A percentile compares a stretch with the other conserved stretches of the same genome.
Conservation (phyloP, 2,329 filamentous ascomycete genomes). For the Aspergillus jensenii region DNA sequence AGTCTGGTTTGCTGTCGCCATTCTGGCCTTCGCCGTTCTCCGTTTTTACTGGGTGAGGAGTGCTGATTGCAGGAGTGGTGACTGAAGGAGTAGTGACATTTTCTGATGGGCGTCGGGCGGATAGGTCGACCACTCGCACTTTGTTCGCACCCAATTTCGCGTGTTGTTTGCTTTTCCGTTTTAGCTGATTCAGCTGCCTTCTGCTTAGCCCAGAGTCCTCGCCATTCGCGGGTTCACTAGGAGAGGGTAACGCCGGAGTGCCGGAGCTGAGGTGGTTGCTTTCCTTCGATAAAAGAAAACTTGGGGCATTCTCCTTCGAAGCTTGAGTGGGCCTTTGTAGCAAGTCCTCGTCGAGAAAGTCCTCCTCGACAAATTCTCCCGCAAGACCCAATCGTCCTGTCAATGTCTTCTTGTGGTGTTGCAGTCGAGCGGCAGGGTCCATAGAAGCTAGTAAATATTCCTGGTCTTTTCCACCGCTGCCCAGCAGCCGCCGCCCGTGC, state of each 20-base stretch:
- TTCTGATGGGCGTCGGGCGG: slow-evolving; percentile 64
- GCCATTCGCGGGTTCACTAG: slow-evolving; percentile 49
- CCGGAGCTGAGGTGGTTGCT: slow-evolving; percentile 47
- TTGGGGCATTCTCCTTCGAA: slow-evolving; percentile 53
- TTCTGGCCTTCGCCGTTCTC: slow-evolving; percentile 60
- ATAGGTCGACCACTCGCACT: slow-evolving; percentile 83
- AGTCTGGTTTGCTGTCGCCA: slow-evolving; percentile 69
- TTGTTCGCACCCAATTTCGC: slow-evolving; percentile 88
- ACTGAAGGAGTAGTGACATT: slow-evolving; percentile 61
- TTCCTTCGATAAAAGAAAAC: slow-evolving; percentile 38
- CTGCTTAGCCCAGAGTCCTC: slow-evolving; percentile 80
- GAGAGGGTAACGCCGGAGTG: slow-evolving; percentile 46
- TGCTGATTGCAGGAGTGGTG: slow-evolving; percentile 47
- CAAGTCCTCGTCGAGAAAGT: slow-evolving; percentile 70
- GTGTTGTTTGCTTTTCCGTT: slow-evolving; percentile 88
- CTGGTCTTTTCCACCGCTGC: slow-evolving; percentile 76
- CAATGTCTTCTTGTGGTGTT: slow-evolving; percentile 87
- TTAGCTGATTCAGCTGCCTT: slow-evolving; percentile 89
- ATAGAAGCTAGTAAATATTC: slow-evolving; percentile 81
- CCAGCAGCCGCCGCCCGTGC: slow-evolving; percentile 78
- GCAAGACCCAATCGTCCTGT: slow-evolving; percentile 77
- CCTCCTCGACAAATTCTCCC: slow-evolving; percentile 81
- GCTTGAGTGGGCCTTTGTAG: slow-evolving; percentile 45
- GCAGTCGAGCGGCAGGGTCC: slow-evolving; percentile 76
- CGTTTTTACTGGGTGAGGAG: slow-evolving; percentile 59